Conservation (phyloP, 495 filamentous ascomycete genomes). For the Astrothelium macrocarpum region DNA sequence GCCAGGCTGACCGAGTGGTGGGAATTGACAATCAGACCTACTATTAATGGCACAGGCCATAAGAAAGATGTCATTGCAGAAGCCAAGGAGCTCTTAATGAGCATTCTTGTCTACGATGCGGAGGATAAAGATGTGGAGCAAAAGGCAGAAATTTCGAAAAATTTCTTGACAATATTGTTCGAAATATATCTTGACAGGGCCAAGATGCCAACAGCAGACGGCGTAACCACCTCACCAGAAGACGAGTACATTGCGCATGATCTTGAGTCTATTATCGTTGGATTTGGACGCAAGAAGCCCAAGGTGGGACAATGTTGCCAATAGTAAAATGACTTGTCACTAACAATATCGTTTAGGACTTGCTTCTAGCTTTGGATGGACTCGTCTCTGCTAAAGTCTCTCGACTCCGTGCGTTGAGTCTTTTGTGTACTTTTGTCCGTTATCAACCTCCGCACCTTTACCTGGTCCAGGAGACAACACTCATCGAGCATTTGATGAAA, state of each 20-base stretch:
- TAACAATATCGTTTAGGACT: constrained; percentile 34
- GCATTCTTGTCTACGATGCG: constrained; percentile 48
- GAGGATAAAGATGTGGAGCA: constrained; percentile 41
- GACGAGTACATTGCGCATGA: constrained; percentile 41
- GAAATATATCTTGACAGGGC: constrained; percentile 50
- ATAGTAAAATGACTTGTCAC: background rate
- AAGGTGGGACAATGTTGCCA: constrained; percentile 39
- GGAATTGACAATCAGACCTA: constrained; percentile 50
- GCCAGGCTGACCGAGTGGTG: constrained; percentile 55
- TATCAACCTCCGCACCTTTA: constrained; percentile 63
- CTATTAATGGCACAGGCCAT: constrained; percentile 45
- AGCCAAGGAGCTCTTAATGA: constrained; percentile 46
- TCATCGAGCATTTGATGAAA: constrained; percentile 56
- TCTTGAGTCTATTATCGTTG: constrained; percentile 43
- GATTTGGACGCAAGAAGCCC: constrained; percentile 56
- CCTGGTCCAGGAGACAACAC: constrained; percentile 52
- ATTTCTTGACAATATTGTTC: constrained; percentile 46
- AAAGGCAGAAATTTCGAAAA: constrained; percentile 33
- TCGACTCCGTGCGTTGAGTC: constrained; percentile 46
- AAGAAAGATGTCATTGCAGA: constrained; percentile 51
- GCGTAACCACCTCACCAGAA: constrained; percentile 34
- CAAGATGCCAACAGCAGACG: constrained; percentile 30
- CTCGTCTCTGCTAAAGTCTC: constrained; percentile 50
- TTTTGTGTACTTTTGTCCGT: constrained; percentile 56
- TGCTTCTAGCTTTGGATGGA: constrained; percentile 49